Conservation (phyloP, 2,329 filamentous ascomycete species). For the Colletotrichum melonis region DNA sequence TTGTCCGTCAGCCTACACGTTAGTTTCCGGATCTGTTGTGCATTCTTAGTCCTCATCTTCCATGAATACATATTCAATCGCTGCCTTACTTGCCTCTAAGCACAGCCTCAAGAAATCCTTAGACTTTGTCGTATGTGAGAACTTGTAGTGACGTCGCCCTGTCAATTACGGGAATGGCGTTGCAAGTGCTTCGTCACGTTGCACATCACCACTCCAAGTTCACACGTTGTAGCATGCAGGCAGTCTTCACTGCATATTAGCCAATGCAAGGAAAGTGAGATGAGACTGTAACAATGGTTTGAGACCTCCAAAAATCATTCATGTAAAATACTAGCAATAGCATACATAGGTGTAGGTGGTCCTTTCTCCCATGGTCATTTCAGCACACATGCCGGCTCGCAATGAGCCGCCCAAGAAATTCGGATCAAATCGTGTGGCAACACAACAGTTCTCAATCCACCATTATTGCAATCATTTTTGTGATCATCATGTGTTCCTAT, state of each 20-base stretch:
- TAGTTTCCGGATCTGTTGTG: too few relatives aligned
- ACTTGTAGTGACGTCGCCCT: too few relatives aligned
- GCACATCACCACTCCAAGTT: not conserved
- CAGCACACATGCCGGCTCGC: slow-evolving; percentile 13
- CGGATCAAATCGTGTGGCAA: slow-evolving; percentile 16
- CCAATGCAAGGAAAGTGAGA: too few relatives aligned
- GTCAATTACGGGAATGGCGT: not conserved
- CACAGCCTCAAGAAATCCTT: too few relatives aligned
- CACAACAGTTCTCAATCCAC: slow-evolving; percentile 2
- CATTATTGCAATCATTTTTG: not conserved
- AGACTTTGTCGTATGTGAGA: too few relatives aligned
- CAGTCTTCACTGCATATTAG: not conserved
- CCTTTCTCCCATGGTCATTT: slow-evolving; percentile 32
- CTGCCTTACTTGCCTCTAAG: too few relatives aligned
- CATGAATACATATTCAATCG: too few relatives aligned
- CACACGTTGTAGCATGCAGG: not conserved
- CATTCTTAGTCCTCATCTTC: too few relatives aligned
- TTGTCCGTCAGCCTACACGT: too few relatives aligned
- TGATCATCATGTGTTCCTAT: not conserved
- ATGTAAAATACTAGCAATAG: slow-evolving; percentile 28
- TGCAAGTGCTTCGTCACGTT: not conserved
- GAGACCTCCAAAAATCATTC: slow-evolving; percentile 34
- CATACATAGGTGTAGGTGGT: slow-evolving; percentile 31
- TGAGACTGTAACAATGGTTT: not conserved
- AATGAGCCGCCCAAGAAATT: slow-evolving; percentile 32